phyloP scores from a whole-genome alignment of 2,329 filamentous ascomycete species.

The Calonectria fujianensis region DNA sequence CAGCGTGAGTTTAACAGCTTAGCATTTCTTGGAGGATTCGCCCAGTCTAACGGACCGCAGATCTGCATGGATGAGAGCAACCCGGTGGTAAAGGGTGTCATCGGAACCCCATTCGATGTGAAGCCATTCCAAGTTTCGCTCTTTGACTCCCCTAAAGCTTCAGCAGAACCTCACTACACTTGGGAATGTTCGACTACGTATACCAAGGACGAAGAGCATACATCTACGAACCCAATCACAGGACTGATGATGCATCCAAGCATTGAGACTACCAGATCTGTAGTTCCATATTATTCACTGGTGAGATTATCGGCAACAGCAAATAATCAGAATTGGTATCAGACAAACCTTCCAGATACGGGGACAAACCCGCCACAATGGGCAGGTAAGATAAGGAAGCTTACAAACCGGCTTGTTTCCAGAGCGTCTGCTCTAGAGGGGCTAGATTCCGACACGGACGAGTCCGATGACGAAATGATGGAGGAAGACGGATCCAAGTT shows the following conservation, averaged over 20 bases:
- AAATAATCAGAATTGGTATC: slow-evolving; percentile 71
- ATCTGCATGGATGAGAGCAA: slow-evolving; percentile 63
- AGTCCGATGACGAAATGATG: slow-evolving; percentile 56
- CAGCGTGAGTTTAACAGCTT: slow-evolving; percentile 61
- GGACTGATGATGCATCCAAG: slow-evolving; percentile 68
- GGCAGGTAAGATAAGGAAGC: slow-evolving; percentile 68
- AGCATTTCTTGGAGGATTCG: neutral
- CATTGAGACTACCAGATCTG: slow-evolving; percentile 46
- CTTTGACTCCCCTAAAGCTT: slow-evolving; percentile 49
- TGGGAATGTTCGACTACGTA: slow-evolving; percentile 70
- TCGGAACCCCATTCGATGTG: slow-evolving; percentile 70
- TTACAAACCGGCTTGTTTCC: slow-evolving; percentile 66
- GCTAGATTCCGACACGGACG: slow-evolving; percentile 58
- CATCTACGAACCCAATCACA: slow-evolving; percentile 59
- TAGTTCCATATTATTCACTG: slow-evolving; percentile 70
- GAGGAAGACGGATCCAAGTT: slow-evolving; percentile 60
- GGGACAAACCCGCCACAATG: slow-evolving; percentile 63
- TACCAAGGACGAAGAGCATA: slow-evolving; percentile 55
- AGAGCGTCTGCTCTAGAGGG: slow-evolving; percentile 66
- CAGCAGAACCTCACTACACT: slow-evolving; percentile 61
- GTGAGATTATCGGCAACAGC: slow-evolving; percentile 72
- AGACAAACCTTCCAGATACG: slow-evolving; percentile 66
- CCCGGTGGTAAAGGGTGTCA: slow-evolving; percentile 70
- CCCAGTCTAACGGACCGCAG: slow-evolving; percentile 55
- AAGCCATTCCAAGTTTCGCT: slow-evolving; percentile 72